Percentiles rank a stretch among this genome's conserved stretches.
phyloP scores from a whole-genome alignment of 306 rosid species.

The Quercus mongolica region DNA sequence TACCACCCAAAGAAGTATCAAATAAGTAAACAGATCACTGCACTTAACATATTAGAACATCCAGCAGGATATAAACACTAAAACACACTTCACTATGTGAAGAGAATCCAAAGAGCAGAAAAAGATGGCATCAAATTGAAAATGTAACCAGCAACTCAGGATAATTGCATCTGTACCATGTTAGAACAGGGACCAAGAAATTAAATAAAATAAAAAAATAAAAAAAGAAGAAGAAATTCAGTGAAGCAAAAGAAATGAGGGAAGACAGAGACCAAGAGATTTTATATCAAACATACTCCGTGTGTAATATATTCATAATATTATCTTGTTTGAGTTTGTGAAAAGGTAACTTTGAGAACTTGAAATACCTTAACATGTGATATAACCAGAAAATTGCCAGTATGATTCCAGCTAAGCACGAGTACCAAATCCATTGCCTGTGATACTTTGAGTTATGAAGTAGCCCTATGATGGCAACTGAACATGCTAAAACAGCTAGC shows the following conservation, averaged over 20 bases:
- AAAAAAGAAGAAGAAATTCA: not conserved
- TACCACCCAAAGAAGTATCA: slow-evolving; percentile 16
- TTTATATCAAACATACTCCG: not conserved
- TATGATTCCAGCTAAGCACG: slow-evolving; percentile 45
- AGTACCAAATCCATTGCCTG: slow-evolving; percentile 69
- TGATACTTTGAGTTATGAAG: slow-evolving; percentile 43
- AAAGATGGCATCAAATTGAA: slow-evolving; percentile 7
- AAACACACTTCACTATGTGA: not conserved
- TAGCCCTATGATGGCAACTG: slow-evolving; percentile 62
- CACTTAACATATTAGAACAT: not conserved
- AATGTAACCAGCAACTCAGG: not conserved
- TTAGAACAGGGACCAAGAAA: not conserved
- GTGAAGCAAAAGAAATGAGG: not conserved
- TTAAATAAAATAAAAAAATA: too few species aligned
- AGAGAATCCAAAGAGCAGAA: not conserved
- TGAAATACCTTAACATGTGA: slow-evolving; percentile 70
- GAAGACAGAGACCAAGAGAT: not conserved
- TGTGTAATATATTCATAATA: not conserved
- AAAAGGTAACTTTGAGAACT: not conserved
- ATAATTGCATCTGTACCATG: too few species aligned
- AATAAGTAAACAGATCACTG: slow-evolving; percentile 1
- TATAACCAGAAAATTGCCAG: slow-evolving; percentile 81
- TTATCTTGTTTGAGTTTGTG: not conserved
- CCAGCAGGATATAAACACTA: slow-evolving; percentile 14
- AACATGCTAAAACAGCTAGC: slow-evolving; percentile 69